These are phyloP conservation scores for Picea abies DNA, from an alignment of 83 land plant genomes.

Conservation along the genomic window DNA sequence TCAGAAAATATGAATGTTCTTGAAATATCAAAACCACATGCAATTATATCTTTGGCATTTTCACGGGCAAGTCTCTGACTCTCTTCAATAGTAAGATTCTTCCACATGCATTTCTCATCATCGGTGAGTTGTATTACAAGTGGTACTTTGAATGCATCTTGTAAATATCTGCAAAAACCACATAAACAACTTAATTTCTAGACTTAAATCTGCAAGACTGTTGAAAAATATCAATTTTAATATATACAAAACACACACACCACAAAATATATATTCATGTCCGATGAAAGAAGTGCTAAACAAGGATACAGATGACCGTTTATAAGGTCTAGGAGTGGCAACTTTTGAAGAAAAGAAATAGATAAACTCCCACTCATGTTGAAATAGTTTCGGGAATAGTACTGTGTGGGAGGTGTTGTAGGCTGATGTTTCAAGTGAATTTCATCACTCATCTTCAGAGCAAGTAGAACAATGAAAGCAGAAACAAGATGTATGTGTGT, in stretches of 20 bases:
- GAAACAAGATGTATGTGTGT: no score
- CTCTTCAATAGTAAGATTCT: conserved; percentile 87
- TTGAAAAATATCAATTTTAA: background rate
- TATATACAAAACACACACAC: background rate
- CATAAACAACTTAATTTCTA: background rate
- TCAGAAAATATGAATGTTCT: conserved; percentile 95
- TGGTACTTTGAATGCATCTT: conserved; percentile 97
- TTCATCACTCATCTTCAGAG: no score
- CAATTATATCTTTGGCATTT: conserved; percentile 98
- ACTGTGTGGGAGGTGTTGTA: no score
- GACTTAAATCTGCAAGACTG: background rate
- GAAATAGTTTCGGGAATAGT: no score
- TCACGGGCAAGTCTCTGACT: conserved; percentile 85
- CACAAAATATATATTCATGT: no score
- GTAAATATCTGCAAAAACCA: conserved; percentile 73
- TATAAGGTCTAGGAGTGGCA: no score
- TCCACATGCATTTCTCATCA: conserved; percentile 99
- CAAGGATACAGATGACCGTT: no score
- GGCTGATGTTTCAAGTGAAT: no score
- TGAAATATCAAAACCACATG: conserved; percentile 93
- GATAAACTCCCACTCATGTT: no score
- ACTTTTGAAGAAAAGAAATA: no score
- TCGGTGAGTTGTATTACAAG: conserved; percentile 98
- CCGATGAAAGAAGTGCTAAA: no score
- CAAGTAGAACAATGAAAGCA: no score